Conservation (phyloP, 2,329 filamentous ascomycete species). For the Lomentospora prolificans region DNA sequence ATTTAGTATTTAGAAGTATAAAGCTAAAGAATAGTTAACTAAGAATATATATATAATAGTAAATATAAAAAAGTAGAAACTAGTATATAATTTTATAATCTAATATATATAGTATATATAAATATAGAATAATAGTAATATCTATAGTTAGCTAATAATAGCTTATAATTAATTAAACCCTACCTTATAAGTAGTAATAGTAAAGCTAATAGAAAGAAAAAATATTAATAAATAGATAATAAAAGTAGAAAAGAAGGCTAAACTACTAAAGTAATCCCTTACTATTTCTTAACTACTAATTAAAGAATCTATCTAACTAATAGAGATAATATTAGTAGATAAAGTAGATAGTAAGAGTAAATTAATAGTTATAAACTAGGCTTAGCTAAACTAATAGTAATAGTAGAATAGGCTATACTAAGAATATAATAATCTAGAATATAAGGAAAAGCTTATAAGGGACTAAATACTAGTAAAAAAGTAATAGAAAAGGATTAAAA, state of each 20-base stretch:
- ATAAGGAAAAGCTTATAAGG: too few relatives aligned
- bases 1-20: constrained; percentile 9
- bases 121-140: constrained; percentile 3
- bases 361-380: neutral
- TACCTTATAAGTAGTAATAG: neutral
- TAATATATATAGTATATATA: neutral
- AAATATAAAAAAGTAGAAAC: constrained; percentile 5
- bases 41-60: too few relatives aligned
- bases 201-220: neutral
- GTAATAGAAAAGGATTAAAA: neutral
- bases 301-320: neutral
- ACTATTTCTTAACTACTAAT: neutral
- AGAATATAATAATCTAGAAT: neutral
- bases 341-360: neutral
- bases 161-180: neutral
- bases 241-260: neutral
- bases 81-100: constrained; percentile 6
- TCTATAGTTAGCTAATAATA: neutral
- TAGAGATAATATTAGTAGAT: neutral
- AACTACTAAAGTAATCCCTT: neutral
- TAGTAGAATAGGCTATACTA: neutral
- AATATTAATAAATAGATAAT: neutral
- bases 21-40: too few relatives aligned
- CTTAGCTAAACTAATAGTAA: neutral
- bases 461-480: neutral